Percentiles rank a stretch among this genome's conserved stretches.
Evolutionary conservation across 2,329 filamentous ascomycete genomes (phyloP).

Genomic region (Alternaria brassicae): DNA sequence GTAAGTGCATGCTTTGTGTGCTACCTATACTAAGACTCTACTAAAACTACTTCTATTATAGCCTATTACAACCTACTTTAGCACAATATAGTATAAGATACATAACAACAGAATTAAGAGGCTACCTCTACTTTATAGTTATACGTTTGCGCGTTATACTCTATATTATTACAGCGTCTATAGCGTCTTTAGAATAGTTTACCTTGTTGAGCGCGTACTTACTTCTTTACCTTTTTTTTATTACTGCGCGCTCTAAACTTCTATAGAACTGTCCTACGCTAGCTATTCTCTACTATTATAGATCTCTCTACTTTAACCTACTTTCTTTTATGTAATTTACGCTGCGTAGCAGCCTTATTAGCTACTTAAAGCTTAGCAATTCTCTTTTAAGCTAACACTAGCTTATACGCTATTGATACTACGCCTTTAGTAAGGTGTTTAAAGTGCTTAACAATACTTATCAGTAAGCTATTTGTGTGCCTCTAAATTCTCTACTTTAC

Average conservation of each 20-base stretch:
- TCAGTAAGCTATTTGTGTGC: neutral
- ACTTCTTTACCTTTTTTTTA: slow-evolving; percentile 11
- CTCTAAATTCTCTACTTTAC: neutral
- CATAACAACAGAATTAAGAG: neutral
- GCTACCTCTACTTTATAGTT: neutral
- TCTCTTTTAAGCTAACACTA: neutral
- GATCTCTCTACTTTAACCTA: neutral
- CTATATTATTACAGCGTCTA: neutral
- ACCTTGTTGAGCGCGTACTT: neutral
- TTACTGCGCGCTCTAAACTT: slow-evolving; percentile 16
- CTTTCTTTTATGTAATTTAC: slow-evolving; percentile 13
- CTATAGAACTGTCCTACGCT: slow-evolving; percentile 9
- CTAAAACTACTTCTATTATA: neutral
- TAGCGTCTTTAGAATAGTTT: neutral
- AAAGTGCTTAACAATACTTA: neutral
- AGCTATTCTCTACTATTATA: slow-evolving; percentile 6
- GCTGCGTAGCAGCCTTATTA: slow-evolving; percentile 3
- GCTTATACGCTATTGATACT: neutral
- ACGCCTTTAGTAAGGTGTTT: neutral
- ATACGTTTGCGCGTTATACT: neutral
- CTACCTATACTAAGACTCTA: neutral
- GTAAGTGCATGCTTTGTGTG: too few relatives aligned
- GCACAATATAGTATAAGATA: too few relatives aligned
- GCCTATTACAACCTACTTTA: too few relatives aligned
- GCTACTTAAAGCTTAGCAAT: slow-evolving; percentile 4